These are phyloP conservation scores for Stylonectria norvegica DNA, from an alignment of 2,329 filamentous ascomycete species.

Conservation along the genomic window DNA sequence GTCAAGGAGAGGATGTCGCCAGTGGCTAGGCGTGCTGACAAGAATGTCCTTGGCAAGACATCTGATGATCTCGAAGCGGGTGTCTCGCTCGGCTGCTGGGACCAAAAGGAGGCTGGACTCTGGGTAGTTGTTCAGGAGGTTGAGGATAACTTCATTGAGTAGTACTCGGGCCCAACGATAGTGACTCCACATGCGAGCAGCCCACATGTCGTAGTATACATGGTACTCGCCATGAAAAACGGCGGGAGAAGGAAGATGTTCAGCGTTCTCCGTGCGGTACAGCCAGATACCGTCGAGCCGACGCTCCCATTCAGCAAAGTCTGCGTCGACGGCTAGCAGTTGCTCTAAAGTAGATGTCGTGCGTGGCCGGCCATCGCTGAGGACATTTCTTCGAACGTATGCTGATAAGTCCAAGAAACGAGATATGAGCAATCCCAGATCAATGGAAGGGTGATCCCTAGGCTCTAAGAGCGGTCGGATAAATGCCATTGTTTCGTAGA, in stretches of 20 bases:
- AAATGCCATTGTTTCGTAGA: constrained; percentile 44
- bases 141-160: constrained; percentile 47
- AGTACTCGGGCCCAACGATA: constrained; percentile 58
- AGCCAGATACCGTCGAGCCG: constrained; percentile 35
- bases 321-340: constrained; percentile 38
- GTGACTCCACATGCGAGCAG: constrained; percentile 55
- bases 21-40: constrained; percentile 47
- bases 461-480: constrained; percentile 34
- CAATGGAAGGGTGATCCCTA: constrained; percentile 37
- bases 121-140: constrained; percentile 37
- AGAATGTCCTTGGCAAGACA: constrained; percentile 43
- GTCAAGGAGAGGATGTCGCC: constrained; percentile 47
- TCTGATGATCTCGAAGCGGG: constrained; percentile 34
- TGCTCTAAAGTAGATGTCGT: constrained; percentile 37
- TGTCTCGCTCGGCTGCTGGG: constrained; percentile 27
- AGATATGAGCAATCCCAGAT: constrained; percentile 40
- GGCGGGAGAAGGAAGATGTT: constrained; percentile 36
- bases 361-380: constrained; percentile 37
- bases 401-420: constrained; percentile 40
- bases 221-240: constrained; percentile 54
- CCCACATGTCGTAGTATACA: constrained; percentile 51
- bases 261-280: constrained; percentile 32
- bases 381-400: constrained; percentile 30
- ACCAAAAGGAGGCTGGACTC: constrained; percentile 34
- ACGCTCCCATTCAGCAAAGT: constrained; percentile 39